Base-by-base conservation (phyloP, 768 basidiomycete species). In the Hygrocybe coccinea region DNA sequence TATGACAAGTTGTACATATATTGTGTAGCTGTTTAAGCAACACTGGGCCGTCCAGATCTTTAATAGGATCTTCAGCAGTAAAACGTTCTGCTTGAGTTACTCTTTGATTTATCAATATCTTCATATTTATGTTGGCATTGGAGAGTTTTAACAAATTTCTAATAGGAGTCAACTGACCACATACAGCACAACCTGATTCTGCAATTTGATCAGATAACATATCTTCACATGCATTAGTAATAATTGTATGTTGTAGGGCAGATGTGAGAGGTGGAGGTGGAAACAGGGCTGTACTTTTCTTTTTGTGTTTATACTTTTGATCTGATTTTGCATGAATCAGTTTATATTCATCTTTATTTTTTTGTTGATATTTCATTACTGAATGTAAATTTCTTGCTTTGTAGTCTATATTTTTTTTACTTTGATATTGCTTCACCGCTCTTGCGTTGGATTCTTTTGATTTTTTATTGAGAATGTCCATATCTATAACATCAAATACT, bases 1-100 rank as follows among this genome's bases (percentile, higher is more conserved):
- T 38, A 1, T 52, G 35, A 2, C 73, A 71, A 2, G 62, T 51
- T 35, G 50, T 62, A 4, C 56, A 46, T 12, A 46, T 46, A 22
- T 21, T n/a, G n/a, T 46, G 21, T 5, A 46, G 44, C 11, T 22
- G 11, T 19, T 17, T 17, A 5, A 19, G 5, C 21, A 46, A 22
- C 2, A 46, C 21, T 3, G 44, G 44, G 11, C 44, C 44, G 5
- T 46, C 17, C 11, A 46, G 5, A 5, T 5, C 15, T 22, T 46
- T 22, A 5, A 46, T 46, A 5, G 44, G 44, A 22, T 46, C 44
- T 19, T 46, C 22, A 17, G n/a, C 44, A 19, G 44, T 46, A 4
- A 12, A 19, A 5, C 44, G n/a, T 21, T 46, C 44, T 22, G 7
- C 5, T 19, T 22, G 11, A 3, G 44, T 46, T 5, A 46, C 25